Evolutionary conservation across 108 stramenopile genomes (phyloP).

Genomic region (Skeletonema menzelii): DNA sequence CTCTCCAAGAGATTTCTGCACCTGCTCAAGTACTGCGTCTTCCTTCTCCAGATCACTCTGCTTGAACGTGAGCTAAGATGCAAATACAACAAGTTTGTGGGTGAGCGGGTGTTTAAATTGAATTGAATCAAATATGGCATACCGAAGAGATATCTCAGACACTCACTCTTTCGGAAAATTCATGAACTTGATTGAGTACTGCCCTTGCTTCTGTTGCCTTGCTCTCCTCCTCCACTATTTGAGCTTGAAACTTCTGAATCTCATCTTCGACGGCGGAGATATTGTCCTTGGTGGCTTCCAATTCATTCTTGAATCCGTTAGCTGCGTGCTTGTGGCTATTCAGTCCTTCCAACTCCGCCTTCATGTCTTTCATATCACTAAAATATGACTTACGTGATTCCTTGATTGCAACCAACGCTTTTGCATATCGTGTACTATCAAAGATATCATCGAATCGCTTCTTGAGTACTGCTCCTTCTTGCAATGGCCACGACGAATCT

Average conservation of each 20-base stretch:
- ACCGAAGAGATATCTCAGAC: background rate
- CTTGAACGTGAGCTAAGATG: conserved; percentile 22
- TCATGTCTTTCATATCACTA: conserved; percentile 72
- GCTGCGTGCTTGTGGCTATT: conserved; percentile 83
- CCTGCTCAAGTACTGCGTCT: conserved; percentile 45
- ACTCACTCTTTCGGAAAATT: conserved; percentile 26
- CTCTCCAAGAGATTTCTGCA: conserved; percentile 51
- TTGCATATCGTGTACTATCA: conserved; percentile 94
- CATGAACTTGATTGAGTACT: conserved; percentile 35
- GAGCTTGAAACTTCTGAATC: conserved; percentile 9
- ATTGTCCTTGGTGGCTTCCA: conserved; percentile 59
- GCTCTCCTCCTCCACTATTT: conserved; percentile 45
- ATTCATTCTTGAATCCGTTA: conserved; percentile 66
- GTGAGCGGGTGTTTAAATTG: background rate
- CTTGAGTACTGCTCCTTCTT: conserved; percentile 97
- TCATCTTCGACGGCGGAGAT: conserved; percentile 62
- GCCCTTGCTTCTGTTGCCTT: conserved; percentile 27
- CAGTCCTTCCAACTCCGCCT: conserved; percentile 83
- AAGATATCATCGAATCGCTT: conserved; percentile 99
- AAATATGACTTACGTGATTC: conserved; percentile 79
- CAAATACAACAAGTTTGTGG: background rate
- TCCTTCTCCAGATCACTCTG: conserved; percentile 28
- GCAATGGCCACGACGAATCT: conserved; percentile 86
- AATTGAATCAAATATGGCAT: background rate
- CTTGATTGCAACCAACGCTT: conserved; percentile 93